Percentiles rank a stretch among this genome's conserved stretches.
phyloP scores from a whole-genome alignment of 1,284 basidiomycete species.

The Meira nashicola region DNA sequence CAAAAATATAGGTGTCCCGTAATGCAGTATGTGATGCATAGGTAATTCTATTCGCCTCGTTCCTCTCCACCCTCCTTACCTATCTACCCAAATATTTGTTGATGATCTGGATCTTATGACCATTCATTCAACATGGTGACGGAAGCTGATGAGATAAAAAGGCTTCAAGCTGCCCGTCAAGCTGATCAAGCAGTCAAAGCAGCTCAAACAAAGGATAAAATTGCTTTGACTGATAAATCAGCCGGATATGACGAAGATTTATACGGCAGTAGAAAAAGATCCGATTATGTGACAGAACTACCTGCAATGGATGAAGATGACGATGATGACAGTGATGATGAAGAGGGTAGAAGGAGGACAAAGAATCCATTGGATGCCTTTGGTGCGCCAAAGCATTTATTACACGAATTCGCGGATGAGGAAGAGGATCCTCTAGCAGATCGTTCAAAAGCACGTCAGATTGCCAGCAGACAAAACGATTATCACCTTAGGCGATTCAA shows the following conservation, averaged over 20 bases:
- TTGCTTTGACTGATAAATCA: conserved; percentile 18
- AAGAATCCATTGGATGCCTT: conserved; percentile 48
- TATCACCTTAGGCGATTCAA: conserved; percentile 87
- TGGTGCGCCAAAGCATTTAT: conserved; percentile 86
- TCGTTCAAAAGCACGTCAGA: conserved; percentile 84
- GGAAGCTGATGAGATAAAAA: conserved; percentile 1
- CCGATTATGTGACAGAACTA: conserved; percentile 38
- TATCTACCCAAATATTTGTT: no score
- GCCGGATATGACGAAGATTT: conserved; percentile 36
- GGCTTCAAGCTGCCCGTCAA: not conserved
- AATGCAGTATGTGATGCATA: no score
- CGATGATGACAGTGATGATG: conserved; percentile 24
- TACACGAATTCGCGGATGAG: conserved; percentile 89
- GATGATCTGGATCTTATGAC: no score
- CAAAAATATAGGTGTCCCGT: no score
- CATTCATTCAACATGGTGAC: not conserved
- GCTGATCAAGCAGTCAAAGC: conserved; percentile 23
- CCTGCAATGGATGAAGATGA: conserved; percentile 22
- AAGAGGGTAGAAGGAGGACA: conserved; percentile 16
- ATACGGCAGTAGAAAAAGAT: conserved; percentile 28
- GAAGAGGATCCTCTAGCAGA: conserved; percentile 88
- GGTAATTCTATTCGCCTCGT: no score
- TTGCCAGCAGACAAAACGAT: conserved; percentile 87
- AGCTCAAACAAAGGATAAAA: conserved; percentile 31
- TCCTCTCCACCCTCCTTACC: no score